Evolutionary conservation across 495 filamentous ascomycete species (phyloP).

Genomic region (Ramalina peruviana): DNA sequence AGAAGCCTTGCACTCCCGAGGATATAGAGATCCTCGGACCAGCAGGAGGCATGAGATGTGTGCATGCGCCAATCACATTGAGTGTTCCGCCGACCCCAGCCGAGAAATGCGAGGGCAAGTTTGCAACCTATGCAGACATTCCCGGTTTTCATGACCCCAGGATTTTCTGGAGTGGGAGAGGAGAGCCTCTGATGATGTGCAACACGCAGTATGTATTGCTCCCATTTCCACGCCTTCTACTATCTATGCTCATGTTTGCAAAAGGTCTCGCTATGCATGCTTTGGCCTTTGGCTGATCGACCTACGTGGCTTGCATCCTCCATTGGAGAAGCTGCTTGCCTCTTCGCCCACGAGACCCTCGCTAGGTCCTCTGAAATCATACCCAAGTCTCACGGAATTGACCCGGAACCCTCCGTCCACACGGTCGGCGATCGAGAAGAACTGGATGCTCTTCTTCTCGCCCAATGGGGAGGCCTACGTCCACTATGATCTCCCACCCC

Average conservation of each 20-base stretch:
- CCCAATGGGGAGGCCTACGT: slow-evolving; percentile 17
- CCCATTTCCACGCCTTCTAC: not conserved
- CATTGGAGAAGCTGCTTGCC: slow-evolving; percentile 18
- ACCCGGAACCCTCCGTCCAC: slow-evolving; percentile 24
- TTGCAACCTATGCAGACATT: slow-evolving; percentile 20
- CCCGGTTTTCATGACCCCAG: slow-evolving; percentile 29
- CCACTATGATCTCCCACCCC: slow-evolving; percentile 22
- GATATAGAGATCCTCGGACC: slow-evolving; percentile 20
- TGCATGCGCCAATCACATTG: slow-evolving; percentile 17
- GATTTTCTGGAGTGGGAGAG: slow-evolving; percentile 27
- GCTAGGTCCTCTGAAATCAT: slow-evolving; percentile 25
- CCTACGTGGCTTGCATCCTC: slow-evolving; percentile 20
- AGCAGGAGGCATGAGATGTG: slow-evolving; percentile 23
- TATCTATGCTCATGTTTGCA: not conserved
- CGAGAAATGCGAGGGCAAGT: slow-evolving; percentile 23
- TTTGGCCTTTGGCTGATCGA: slow-evolving; percentile 30
- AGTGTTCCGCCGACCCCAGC: slow-evolving; percentile 28
- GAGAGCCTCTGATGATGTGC: slow-evolving; percentile 28
- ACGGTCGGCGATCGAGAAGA: slow-evolving; percentile 25
- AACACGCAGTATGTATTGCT: slow-evolving; percentile 22
- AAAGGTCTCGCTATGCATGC: slow-evolving; percentile 28
- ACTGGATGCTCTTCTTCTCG: slow-evolving; percentile 26
- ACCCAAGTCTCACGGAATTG: slow-evolving; percentile 25
- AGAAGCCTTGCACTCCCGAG: slow-evolving; percentile 20
- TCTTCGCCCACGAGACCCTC: slow-evolving; percentile 21